Evolutionary conservation across 1,284 basidiomycete species (phyloP).

Genomic region (Kwoniella shivajii): DNA sequence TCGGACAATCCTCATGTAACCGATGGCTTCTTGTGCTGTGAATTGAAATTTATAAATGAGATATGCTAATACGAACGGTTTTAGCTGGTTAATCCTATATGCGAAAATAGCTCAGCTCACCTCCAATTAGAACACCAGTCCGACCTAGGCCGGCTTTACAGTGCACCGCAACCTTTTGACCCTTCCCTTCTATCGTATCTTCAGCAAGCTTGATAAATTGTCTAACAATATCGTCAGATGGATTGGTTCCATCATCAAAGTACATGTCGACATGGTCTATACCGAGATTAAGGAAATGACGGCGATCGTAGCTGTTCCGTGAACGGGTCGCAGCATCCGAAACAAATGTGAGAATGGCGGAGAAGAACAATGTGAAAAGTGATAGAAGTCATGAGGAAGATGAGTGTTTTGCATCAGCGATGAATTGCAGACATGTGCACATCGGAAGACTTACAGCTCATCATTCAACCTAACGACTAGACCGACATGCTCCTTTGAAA

Average conservation of each 20-base stretch:
- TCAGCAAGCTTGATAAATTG: slow-evolving; percentile 86
- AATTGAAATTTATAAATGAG: slow-evolving; percentile 99
- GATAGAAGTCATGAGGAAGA: background rate
- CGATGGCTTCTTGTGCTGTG: slow-evolving; percentile 95
- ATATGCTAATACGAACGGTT: slow-evolving; percentile 64
- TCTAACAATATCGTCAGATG: slow-evolving; percentile 88
- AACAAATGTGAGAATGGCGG: background rate
- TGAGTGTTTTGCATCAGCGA: background rate
- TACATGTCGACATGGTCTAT: slow-evolving; percentile 84
- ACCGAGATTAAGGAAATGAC: slow-evolving; percentile 78
- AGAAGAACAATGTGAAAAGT: background rate
- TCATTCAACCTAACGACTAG: slow-evolving; percentile 96
- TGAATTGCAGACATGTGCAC: no score
- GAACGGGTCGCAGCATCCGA: background rate
- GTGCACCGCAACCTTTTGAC: slow-evolving; percentile 76
- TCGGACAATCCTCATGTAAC: slow-evolving; percentile 95
- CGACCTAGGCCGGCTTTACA: slow-evolving; percentile 59
- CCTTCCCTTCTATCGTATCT: slow-evolving; percentile 70
- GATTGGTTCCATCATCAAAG: slow-evolving; percentile 85
- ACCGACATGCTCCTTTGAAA: slow-evolving; percentile 81
- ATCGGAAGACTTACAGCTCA: slow-evolving; percentile 65
- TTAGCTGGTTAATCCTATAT: slow-evolving; percentile 12
- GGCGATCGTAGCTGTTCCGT: slow-evolving; percentile 68
- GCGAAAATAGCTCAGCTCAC: slow-evolving; percentile 30
- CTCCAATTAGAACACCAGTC: slow-evolving; percentile 83